phyloP scores from a whole-genome alignment of 192 early-diverging fungal species.

The Spizellomyces punctatus region DNA sequence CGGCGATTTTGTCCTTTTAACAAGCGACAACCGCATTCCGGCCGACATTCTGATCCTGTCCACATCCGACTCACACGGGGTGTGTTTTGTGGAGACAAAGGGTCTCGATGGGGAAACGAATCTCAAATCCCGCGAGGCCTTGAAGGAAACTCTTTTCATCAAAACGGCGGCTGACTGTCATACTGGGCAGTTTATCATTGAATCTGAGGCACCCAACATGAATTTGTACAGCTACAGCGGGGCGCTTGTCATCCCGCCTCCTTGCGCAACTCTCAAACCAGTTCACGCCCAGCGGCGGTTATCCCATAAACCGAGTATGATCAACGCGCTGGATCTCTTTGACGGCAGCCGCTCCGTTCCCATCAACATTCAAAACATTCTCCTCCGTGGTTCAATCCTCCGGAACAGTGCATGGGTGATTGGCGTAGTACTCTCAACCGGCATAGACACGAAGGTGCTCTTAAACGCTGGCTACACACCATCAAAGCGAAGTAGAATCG shows the following conservation, averaged over 20 bases:
- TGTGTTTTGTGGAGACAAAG: slow-evolving; percentile 91
- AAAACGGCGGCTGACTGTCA: slow-evolving; percentile 73
- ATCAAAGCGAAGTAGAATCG: slow-evolving; percentile 83
- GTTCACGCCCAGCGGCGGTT: neutral
- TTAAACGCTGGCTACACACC: slow-evolving; percentile 87
- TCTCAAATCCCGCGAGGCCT: slow-evolving; percentile 75
- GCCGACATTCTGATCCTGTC: slow-evolving; percentile 84
- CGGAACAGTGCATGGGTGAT: slow-evolving; percentile 87
- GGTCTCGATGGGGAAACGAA: slow-evolving; percentile 98
- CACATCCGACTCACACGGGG: slow-evolving; percentile 71
- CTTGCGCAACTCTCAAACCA: neutral
- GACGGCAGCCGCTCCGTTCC: slow-evolving; percentile 36
- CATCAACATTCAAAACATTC: slow-evolving; percentile 78
- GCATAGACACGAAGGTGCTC: slow-evolving; percentile 88
- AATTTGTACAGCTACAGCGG: slow-evolving; percentile 55
- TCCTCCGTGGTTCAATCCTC: slow-evolving; percentile 83
- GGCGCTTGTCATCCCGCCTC: slow-evolving; percentile 46
- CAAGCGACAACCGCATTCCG: slow-evolving; percentile 79
- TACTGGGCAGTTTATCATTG: slow-evolving; percentile 30
- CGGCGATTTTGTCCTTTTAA: slow-evolving; percentile 85
- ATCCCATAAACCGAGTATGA: slow-evolving; percentile 37
- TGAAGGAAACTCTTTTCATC: slow-evolving; percentile 69
- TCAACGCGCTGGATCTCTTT: slow-evolving; percentile 79
- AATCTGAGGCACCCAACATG: slow-evolving; percentile 46
- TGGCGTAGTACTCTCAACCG: slow-evolving; percentile 84